Evolutionary conservation across 768 basidiomycete species (phyloP).

Genomic region (Leccinum truebloodii): DNA sequence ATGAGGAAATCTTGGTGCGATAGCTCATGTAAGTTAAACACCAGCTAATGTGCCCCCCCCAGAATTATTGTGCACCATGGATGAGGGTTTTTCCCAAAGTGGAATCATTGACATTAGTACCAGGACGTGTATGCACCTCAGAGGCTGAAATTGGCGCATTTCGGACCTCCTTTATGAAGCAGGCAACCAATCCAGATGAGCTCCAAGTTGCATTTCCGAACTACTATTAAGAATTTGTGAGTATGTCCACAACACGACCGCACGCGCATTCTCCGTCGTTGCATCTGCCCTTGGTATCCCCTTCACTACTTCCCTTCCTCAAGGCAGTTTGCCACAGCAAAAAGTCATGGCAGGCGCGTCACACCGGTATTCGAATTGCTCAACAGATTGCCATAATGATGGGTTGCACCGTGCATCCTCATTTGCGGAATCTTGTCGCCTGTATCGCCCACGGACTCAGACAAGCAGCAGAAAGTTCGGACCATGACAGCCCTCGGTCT

Average conservation of each 20-base stretch:
- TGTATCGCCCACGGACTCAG: conserved; percentile 86
- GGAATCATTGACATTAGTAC: too few species aligned
- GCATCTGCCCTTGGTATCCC: conserved; percentile 98
- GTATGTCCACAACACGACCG: conserved; percentile 98
- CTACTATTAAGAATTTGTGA: conserved; percentile 40
- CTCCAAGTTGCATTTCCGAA: too few species aligned
- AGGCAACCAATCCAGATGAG: too few species aligned
- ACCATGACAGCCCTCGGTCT: conserved; percentile 78
- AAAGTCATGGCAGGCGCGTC: conserved; percentile 99
- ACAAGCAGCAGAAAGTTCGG: conserved; percentile 79
- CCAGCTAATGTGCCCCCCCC: neutral
- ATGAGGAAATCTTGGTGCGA: neutral
- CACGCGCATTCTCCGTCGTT: conserved; percentile 97
- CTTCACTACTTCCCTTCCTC: conserved; percentile 94
- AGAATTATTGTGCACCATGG: neutral
- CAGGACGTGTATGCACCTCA: too few species aligned
- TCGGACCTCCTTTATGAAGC: too few species aligned
- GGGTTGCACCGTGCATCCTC: conserved; percentile 97
- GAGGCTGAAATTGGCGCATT: too few species aligned
- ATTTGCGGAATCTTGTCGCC: conserved; percentile 93
- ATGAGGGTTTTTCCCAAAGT: neutral
- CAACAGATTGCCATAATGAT: conserved; percentile 99
- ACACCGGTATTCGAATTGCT: conserved; percentile 98
- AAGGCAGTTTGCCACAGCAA: conserved; percentile 98
- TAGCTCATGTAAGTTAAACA: neutral